Conservation (phyloP, 495 filamentous ascomycete species). For the Viridothelium virens region DNA sequence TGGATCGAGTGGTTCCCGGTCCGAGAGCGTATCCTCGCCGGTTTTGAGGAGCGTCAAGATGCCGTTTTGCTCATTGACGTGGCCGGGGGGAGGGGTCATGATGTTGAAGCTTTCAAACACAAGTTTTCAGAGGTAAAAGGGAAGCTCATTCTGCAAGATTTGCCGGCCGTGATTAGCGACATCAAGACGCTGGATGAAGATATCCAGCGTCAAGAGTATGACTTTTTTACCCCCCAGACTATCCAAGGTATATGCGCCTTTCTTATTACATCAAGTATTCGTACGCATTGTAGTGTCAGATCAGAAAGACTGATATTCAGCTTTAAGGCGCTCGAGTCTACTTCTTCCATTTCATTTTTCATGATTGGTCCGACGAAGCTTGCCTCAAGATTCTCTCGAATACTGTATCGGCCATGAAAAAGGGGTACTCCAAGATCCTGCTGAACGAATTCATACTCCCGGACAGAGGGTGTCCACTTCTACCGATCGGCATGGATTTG, state of each 20-base stretch:
- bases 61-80: slow-evolving; percentile 17
- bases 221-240: slow-evolving; percentile 20
- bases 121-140: slow-evolving; percentile 20
- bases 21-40: slow-evolving; percentile 7
- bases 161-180: slow-evolving; percentile 3
- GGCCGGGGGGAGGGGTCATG: slow-evolving; percentile 17
- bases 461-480: slow-evolving; percentile 21
- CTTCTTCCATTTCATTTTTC: slow-evolving; percentile 19
- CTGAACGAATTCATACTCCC: slow-evolving; percentile 21
- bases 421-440: slow-evolving; percentile 27
- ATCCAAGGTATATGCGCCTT: slow-evolving; percentile 18
- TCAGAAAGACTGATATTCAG: neutral
- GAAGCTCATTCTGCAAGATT: slow-evolving; percentile 19
- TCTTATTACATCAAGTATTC: neutral
- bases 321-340: slow-evolving; percentile 19
- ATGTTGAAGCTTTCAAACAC: slow-evolving; percentile 13
- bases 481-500: slow-evolving; percentile 11
- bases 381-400: slow-evolving; percentile 16
- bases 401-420: slow-evolving; percentile 18
- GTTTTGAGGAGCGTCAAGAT: neutral
- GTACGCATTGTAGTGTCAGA: neutral
- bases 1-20: slow-evolving; percentile 21
- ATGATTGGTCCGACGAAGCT: slow-evolving; percentile 24
- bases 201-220: slow-evolving; percentile 16
- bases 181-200: slow-evolving; percentile 8